Evolutionary conservation across 345 rosid species (phyloP).

Genomic region (Viola odorata): DNA sequence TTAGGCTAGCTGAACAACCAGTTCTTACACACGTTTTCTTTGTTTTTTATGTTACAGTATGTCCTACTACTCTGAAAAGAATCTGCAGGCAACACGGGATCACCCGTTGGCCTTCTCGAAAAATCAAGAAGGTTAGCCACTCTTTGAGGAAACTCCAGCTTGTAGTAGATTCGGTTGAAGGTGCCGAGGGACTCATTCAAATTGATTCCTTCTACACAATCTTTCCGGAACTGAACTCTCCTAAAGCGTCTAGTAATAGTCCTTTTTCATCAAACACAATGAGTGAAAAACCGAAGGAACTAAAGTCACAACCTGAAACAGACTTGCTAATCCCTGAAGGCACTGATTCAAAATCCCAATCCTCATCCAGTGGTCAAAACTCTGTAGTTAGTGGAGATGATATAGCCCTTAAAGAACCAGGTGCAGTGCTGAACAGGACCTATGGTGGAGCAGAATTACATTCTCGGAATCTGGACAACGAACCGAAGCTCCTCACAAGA

Average conservation of each 20-base stretch:
- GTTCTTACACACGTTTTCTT: conserved; percentile 4
- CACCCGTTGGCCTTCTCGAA: conserved; percentile 43
- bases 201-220: conserved; percentile 71
- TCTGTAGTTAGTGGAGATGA: conserved; percentile 46
- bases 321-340: conserved; percentile 27
- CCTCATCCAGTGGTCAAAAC: conserved; percentile 68
- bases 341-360: conserved; percentile 44
- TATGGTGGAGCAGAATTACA: conserved; percentile 37
- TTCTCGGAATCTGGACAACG: conserved; percentile 39
- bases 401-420: conserved; percentile 26
- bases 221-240: conserved; percentile 72
- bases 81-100: conserved; percentile 48
- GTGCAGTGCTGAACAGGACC: conserved; percentile 35
- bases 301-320: conserved; percentile 33
- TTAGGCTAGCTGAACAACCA: not conserved
- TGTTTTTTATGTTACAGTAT: conserved; percentile 22
- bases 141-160: conserved; percentile 49
- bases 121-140: conserved; percentile 41
- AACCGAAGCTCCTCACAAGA: not conserved
- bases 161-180: conserved; percentile 83
- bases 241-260: conserved; percentile 39
- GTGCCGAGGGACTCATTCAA: conserved; percentile 64
- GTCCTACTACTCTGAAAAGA: conserved; percentile 43
- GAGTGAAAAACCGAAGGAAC: conserved; percentile 22
- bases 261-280: conserved; percentile 27